A percentile compares a stretch with the other conserved stretches of the same genome.
Conservation (phyloP, 495 filamentous ascomycete species). For the Clavariopsis aquatica region DNA sequence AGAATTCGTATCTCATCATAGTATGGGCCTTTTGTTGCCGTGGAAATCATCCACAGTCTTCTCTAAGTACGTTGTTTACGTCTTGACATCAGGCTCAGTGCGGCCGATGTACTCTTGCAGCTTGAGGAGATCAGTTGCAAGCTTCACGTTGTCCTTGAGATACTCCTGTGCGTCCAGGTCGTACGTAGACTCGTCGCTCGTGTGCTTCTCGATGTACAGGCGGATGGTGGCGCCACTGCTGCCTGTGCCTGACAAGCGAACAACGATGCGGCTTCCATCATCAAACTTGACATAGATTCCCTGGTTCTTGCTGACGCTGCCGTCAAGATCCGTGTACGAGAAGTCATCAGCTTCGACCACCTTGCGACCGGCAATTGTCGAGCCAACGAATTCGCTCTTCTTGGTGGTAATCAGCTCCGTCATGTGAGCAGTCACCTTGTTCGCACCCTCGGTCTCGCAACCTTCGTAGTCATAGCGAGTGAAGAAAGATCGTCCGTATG, state of each 20-base stretch:
- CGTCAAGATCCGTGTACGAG: conserved; percentile 94
- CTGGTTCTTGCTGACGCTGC: conserved; percentile 92
- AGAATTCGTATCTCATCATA: conserved; percentile 2
- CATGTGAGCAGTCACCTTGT: conserved; percentile 79
- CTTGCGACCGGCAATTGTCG: conserved; percentile 75
- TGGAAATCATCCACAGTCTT: background rate
- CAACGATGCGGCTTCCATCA: conserved; percentile 90
- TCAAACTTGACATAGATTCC: conserved; percentile 94
- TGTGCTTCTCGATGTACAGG: conserved; percentile 93
- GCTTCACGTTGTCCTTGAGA: conserved; percentile 79
- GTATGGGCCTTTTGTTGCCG: background rate
- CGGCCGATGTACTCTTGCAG: conserved; percentile 88
- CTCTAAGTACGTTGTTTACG: conserved; percentile 52
- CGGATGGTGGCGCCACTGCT: conserved; percentile 94
- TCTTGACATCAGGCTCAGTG: conserved; percentile 92
- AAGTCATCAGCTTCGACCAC: conserved; percentile 92
- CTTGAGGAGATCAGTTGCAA: conserved; percentile 80
- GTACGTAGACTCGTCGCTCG: conserved; percentile 72
- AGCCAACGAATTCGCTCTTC: conserved; percentile 78
- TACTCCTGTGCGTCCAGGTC: conserved; percentile 86
- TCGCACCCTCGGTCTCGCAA: conserved; percentile 84
- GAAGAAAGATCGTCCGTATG: conserved; percentile 97
- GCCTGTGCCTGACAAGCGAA: conserved; percentile 90
- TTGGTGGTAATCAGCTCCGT: conserved; percentile 65
- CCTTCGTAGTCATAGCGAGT: conserved; percentile 98